Percentiles rank a stretch among this genome's conserved stretches.
These are phyloP conservation scores for Cryphonectria radicalis DNA, from an alignment of 2,329 filamentous ascomycete genomes.

Conservation along the genomic window DNA sequence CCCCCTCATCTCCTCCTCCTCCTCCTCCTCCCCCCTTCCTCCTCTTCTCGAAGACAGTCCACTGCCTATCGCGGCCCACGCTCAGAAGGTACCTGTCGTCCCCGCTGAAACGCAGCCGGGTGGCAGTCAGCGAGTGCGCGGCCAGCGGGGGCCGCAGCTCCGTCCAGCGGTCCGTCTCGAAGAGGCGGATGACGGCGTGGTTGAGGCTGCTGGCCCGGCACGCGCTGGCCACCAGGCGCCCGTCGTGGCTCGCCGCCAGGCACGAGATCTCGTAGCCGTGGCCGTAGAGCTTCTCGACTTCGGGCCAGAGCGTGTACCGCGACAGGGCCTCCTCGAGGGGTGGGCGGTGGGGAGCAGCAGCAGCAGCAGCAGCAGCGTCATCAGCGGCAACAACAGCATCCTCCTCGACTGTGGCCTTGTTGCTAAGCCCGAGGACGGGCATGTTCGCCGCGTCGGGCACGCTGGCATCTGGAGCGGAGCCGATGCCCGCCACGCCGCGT, in stretches of 20 bases:
- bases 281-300: conserved; percentile 94
- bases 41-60: conserved; percentile 75
- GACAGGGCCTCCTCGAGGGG: conserved; percentile 90
- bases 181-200: conserved; percentile 91
- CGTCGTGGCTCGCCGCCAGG: conserved; percentile 76
- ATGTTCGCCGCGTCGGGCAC: conserved; percentile 92
- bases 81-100: conserved; percentile 80
- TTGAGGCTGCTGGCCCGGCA: conserved; percentile 92
- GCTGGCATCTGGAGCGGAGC: conserved; percentile 40
- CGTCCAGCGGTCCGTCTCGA: conserved; percentile 85
- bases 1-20: conserved; percentile 35
- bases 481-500: conserved; percentile 67
- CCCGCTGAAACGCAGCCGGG: conserved; percentile 76
- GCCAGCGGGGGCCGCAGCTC: conserved; percentile 81
- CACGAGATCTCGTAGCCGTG: conserved; percentile 97
- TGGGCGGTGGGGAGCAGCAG: conserved; percentile 63
- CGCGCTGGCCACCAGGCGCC: conserved; percentile 80
- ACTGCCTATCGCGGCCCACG: conserved; percentile 89
- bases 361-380: too few species aligned
- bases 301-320: conserved; percentile 91
- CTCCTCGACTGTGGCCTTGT: conserved; percentile 80
- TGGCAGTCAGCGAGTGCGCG: conserved; percentile 87
- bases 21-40: conserved; percentile 44
- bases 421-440: conserved; percentile 91
- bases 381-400: conserved; percentile 39